Evolutionary conservation across 2,329 filamentous ascomycete genomes (phyloP).

Genomic region (Onygenales sp.): DNA sequence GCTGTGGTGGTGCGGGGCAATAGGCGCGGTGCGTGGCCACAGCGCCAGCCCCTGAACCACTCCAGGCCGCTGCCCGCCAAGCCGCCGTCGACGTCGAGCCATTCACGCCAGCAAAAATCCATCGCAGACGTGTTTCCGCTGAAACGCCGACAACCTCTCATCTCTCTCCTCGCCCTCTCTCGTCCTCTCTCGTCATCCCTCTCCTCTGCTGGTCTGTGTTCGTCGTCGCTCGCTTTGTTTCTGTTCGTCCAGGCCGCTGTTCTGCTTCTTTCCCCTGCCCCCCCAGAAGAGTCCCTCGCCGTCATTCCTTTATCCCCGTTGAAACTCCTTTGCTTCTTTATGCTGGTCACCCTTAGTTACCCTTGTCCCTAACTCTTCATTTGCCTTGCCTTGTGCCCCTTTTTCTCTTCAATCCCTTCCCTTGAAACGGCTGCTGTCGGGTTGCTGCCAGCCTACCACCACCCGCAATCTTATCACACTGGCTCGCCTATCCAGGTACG

Average conservation of each 20-base stretch:
- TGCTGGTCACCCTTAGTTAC: slow-evolving; percentile 1
- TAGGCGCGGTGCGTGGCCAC: no score
- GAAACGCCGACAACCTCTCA: slow-evolving; percentile 7
- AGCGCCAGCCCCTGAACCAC: no score
- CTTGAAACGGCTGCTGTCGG: slow-evolving; percentile 1
- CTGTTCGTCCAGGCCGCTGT: background rate
- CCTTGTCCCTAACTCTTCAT: no score
- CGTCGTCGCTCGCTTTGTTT: slow-evolving; percentile 2
- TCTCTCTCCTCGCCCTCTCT: slow-evolving; percentile 6
- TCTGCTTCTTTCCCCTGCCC: background rate
- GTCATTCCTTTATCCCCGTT: slow-evolving; percentile 1
- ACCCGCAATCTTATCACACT: background rate
- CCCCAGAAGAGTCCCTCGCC: background rate
- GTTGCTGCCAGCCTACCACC: background rate
- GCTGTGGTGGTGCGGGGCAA: no score
- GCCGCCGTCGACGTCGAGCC: no score
- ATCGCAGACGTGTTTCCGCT: slow-evolving; percentile 8
- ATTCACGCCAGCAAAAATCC: background rate
- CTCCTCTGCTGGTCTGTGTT: slow-evolving; percentile 1
- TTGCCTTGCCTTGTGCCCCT: no score
- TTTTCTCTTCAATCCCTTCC: background rate
- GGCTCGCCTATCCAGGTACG: background rate
- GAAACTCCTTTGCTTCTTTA: slow-evolving; percentile 2
- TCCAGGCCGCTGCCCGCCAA: no score
- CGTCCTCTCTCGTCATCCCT: slow-evolving; percentile 3